A percentile compares a stretch with the other conserved stretches of the same genome.
Conservation (phyloP, 208 protist species). For the Wallacemonas collosoma region DNA sequence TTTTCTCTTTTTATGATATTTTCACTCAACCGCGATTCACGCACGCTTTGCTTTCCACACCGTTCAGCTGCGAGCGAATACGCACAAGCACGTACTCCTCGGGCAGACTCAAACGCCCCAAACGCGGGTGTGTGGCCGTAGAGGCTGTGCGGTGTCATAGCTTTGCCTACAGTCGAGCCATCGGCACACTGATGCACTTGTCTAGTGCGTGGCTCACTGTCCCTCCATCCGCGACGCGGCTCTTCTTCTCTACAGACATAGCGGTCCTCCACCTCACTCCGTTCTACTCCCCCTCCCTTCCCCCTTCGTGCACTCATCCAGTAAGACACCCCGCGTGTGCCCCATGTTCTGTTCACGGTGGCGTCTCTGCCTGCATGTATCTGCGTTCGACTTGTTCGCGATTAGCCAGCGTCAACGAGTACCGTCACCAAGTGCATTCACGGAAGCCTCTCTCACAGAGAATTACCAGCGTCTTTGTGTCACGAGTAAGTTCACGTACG, state of each 20-base stretch:
- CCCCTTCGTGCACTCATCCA: too few species aligned
- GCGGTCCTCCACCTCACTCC: neutral
- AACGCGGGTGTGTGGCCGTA: too few species aligned
- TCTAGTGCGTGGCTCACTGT: neutral
- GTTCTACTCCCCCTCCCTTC: neutral
- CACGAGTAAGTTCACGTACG: constrained; percentile 21
- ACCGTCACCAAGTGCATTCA: neutral
- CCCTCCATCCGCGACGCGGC: neutral
- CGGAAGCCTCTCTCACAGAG: neutral
- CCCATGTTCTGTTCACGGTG: neutral
- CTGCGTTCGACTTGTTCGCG: constrained; percentile 47
- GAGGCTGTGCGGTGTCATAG: too few species aligned
- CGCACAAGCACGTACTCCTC: too few species aligned
- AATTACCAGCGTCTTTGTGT: constrained; percentile 26
- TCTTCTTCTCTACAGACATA: constrained; percentile 2
- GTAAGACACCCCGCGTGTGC: neutral
- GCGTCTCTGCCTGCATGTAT: neutral
- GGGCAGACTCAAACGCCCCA: too few species aligned
- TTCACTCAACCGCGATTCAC: too few species aligned
- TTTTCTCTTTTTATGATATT: too few species aligned
- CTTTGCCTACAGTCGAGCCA: too few species aligned
- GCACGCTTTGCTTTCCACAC: too few species aligned
- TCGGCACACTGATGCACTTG: neutral
- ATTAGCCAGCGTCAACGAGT: constrained; percentile 31
- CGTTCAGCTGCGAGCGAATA: too few species aligned